Percentiles rank a stretch among this genome's conserved stretches.
These are phyloP conservation scores for Metschnikowia similis DNA, from an alignment of 805 yeast genomes.

Conservation along the genomic window DNA sequence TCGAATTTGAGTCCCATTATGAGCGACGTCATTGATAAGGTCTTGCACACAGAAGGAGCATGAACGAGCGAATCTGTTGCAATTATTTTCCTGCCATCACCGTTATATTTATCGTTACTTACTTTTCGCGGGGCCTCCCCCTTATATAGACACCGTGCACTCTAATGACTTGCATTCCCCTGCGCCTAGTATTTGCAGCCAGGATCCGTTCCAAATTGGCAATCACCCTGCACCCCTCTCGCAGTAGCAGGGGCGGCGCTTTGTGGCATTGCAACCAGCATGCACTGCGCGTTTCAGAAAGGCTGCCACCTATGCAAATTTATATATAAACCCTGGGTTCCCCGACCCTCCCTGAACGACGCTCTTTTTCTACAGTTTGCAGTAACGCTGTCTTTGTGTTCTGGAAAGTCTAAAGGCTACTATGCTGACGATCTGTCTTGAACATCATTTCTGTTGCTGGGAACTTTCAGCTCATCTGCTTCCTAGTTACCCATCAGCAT, in stretches of 20 bases:
- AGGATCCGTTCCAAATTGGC: not conserved
- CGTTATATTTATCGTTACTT: not conserved
- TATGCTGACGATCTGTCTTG: too few relatives aligned
- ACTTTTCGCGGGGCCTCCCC: not conserved
- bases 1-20: constrained; percentile 37
- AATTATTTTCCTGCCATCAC: not conserved
- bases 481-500: too few relatives aligned
- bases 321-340: not conserved
- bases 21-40: constrained; percentile 31
- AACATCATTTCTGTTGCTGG: too few relatives aligned
- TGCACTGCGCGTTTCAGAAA: constrained; percentile 1
- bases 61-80: not conserved
- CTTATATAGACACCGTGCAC: not conserved
- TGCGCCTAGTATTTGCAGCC: not conserved
- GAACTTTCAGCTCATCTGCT: too few relatives aligned
- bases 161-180: not conserved
- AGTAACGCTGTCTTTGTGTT: too few relatives aligned
- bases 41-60: constrained; percentile 19
- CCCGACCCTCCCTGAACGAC: not conserved
- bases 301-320: not conserved
- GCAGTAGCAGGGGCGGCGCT: too few relatives aligned
- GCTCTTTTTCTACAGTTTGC: not conserved
- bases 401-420: too few relatives aligned
- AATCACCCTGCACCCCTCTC: not conserved
- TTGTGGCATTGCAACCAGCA: not conserved